These are phyloP conservation scores for Celoporthe dispersa DNA, from an alignment of 2,329 filamentous ascomycete genomes.

Conservation along the genomic window DNA sequence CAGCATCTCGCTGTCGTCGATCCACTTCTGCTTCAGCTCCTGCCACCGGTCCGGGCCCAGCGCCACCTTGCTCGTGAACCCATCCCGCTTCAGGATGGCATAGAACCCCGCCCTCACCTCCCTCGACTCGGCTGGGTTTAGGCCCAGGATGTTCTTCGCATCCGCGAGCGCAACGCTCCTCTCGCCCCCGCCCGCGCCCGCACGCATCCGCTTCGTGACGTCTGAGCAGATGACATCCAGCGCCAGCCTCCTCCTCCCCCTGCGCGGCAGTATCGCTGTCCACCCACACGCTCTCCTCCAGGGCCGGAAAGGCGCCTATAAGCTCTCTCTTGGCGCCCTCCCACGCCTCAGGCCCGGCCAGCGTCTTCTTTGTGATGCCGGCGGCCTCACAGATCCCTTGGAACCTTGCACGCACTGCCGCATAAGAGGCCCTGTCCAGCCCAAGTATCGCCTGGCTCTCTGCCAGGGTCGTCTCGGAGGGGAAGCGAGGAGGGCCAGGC, in stretches of 20 bases:
- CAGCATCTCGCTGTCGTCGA: constrained; percentile 59
- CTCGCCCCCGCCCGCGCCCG: constrained; percentile 48
- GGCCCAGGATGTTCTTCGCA: constrained; percentile 65
- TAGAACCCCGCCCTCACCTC: constrained; percentile 70
- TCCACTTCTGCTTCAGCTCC: constrained; percentile 71
- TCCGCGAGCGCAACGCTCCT: constrained; percentile 73
- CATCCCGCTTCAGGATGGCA: constrained; percentile 64
- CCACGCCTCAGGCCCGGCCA: constrained; percentile 75
- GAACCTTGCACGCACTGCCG: constrained; percentile 67
- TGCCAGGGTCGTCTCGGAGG: constrained; percentile 81
- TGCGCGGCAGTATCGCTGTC: constrained; percentile 46
- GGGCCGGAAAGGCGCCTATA: constrained; percentile 65
- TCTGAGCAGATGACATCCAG: constrained; percentile 81
- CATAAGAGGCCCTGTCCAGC: constrained; percentile 68
- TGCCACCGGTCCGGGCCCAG: constrained; percentile 74
- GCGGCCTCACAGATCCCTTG: constrained; percentile 70
- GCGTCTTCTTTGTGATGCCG: constrained; percentile 74
- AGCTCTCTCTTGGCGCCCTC: constrained; percentile 70
- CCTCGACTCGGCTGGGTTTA: constrained; percentile 54
- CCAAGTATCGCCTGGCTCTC: constrained; percentile 73
- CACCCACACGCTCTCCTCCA: constrained; percentile 64
- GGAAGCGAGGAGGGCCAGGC: constrained; percentile 72
- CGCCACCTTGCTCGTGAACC: constrained; percentile 75
- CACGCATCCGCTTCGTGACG: constrained; percentile 78
- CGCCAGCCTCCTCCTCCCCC: constrained; percentile 67